Percentiles rank a stretch among this genome's conserved stretches.
Evolutionary conservation across 495 filamentous ascomycete species (phyloP).

Genomic region (Podospora tetraspora): DNA sequence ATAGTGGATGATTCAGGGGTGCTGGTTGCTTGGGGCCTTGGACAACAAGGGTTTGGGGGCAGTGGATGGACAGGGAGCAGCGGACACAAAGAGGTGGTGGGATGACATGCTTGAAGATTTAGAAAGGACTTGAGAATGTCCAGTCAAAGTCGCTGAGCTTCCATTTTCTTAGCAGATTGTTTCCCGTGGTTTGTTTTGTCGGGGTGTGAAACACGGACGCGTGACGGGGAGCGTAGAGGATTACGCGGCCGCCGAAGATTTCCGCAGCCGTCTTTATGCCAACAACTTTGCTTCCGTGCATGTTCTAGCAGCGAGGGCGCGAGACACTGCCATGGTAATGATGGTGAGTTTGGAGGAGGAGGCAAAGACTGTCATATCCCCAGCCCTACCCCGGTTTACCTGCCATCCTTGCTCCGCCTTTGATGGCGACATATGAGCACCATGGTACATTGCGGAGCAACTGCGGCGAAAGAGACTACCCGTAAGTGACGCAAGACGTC

Average conservation of each 20-base stretch:
- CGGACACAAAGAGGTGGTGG: neutral
- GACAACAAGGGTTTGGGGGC: too few relatives aligned
- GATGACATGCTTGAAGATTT: neutral
- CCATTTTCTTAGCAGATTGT: neutral
- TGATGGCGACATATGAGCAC: neutral
- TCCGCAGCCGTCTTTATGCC: neutral
- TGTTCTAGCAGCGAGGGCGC: neutral
- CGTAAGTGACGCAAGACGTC: neutral
- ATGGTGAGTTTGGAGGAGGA: neutral
- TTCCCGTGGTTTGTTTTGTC: neutral
- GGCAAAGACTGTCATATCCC: neutral
- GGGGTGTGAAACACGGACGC: neutral
- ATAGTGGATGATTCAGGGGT: neutral
- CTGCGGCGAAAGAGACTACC: neutral
- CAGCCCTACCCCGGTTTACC: neutral
- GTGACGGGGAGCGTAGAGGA: neutral
- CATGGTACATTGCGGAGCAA: neutral
- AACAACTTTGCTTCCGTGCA: neutral
- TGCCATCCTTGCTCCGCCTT: neutral
- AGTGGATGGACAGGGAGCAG: neutral
- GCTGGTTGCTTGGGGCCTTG: neutral
- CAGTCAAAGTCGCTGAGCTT: too few relatives aligned
- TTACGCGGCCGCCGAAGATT: neutral
- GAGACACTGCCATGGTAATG: neutral
- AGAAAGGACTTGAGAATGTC: fast-evolving